A percentile compares a stretch with the other conserved stretches of the same genome.
Evolutionary conservation across 768 basidiomycete species (phyloP).

Genomic region (Suillus subluteus): DNA sequence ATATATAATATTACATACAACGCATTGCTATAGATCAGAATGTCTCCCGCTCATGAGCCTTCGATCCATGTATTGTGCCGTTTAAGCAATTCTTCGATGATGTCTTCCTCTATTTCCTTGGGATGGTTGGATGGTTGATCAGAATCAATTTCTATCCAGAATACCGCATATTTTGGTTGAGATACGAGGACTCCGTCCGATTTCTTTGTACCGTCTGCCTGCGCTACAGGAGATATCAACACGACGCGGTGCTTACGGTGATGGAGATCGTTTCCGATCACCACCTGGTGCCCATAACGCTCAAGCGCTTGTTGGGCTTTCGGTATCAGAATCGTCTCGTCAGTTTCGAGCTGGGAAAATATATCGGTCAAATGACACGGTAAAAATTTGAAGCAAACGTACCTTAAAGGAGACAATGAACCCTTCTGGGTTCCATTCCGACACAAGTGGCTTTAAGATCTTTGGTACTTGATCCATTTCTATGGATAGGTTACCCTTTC

Average conservation of each 20-base stretch:
- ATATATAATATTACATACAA: conserved; percentile 7
- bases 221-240: conserved; percentile 66
- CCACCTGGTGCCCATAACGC: conserved; percentile 95
- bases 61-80: conserved; percentile 76
- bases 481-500: conserved; percentile 88
- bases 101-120: conserved; percentile 94
- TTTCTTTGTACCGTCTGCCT: conserved; percentile 14
- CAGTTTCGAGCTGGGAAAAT: conserved; percentile 84
- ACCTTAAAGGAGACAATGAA: conserved; percentile 99
- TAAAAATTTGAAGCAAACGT: conserved; percentile 10
- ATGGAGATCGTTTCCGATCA: conserved; percentile 96
- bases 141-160: conserved; percentile 66
- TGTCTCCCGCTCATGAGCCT: background rate
- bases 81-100: conserved; percentile 72
- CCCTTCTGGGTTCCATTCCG: conserved; percentile 90
- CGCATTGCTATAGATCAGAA: background rate
- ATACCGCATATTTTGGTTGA: conserved; percentile 47
- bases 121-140: conserved; percentile 35
- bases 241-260: conserved; percentile 91
- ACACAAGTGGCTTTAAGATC: conserved; percentile 88
- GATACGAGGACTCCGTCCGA: conserved; percentile 22
- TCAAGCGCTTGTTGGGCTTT: conserved; percentile 88
- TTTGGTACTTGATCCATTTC: conserved; percentile 99
- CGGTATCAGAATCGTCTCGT: conserved; percentile 78
- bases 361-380: background rate